phyloP scores from a whole-genome alignment of 495 filamentous ascomycete species.

The Aspergillus wentii region DNA sequence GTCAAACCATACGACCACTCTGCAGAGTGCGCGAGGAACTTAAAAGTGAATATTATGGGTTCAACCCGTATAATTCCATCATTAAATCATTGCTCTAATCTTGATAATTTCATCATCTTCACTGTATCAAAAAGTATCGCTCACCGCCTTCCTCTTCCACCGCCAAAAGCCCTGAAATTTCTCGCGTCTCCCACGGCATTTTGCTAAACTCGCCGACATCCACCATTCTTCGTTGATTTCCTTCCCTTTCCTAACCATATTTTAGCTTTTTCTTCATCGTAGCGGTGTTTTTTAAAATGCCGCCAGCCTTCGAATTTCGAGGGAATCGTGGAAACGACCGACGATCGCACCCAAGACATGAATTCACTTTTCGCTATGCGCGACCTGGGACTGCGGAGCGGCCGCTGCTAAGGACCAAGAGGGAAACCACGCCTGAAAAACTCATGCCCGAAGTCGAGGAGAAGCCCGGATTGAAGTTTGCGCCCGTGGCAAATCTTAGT shows the following conservation, averaged over 20 bases:
- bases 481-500: conserved; percentile 55
- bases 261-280: neutral
- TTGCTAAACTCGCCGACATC: too few relatives aligned
- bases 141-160: conserved; percentile 12
- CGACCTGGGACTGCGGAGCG: conserved; percentile 38
- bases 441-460: conserved; percentile 22
- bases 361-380: conserved; percentile 44
- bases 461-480: conserved; percentile 34
- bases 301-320: conserved; percentile 36
- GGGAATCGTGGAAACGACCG: conserved; percentile 23
- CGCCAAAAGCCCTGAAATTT: too few relatives aligned
- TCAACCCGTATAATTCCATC: too few relatives aligned
- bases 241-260: neutral
- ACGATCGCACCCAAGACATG: conserved; percentile 22
- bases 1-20: too few relatives aligned
- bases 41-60: too few relatives aligned
- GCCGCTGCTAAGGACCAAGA: conserved; percentile 33
- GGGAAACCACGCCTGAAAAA: conserved; percentile 34
- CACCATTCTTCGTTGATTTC: too few relatives aligned
- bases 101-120: too few relatives aligned
- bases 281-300: too few relatives aligned
- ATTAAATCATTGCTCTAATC: too few relatives aligned
- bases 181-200: conserved; percentile 1
- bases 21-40: too few relatives aligned
- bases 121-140: too few relatives aligned